Evolutionary conservation across 1,139 yeast species (phyloP).

Genomic region (Ogataea hybrid): DNA sequence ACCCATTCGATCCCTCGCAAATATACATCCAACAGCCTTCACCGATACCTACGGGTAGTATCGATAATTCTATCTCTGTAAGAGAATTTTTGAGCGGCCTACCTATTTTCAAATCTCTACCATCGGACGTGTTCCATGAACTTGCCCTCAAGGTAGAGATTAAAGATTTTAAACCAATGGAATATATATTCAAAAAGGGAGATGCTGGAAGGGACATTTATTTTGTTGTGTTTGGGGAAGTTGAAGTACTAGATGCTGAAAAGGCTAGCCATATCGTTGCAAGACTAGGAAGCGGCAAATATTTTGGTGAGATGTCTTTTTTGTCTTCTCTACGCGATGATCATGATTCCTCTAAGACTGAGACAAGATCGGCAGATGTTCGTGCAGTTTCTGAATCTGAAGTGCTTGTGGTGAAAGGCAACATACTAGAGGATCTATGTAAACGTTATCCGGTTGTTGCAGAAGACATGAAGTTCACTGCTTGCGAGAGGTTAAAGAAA

Average conservation of each 20-base stretch:
- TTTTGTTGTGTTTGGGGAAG: slow-evolving; percentile 66
- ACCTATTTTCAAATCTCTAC: slow-evolving; percentile 57
- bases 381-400: slow-evolving; percentile 60
- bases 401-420: slow-evolving; percentile 55
- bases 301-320: slow-evolving; percentile 78
- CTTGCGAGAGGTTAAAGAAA: slow-evolving; percentile 45
- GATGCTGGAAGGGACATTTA: slow-evolving; percentile 61
- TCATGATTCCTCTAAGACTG: slow-evolving; percentile 22
- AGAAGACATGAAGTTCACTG: slow-evolving; percentile 60
- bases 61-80: slow-evolving; percentile 49
- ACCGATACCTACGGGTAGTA: slow-evolving; percentile 31
- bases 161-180: slow-evolving; percentile 49
- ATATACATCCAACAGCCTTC: background rate
- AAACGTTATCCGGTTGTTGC: slow-evolving; percentile 54
- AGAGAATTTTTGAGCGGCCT: slow-evolving; percentile 56
- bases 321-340: slow-evolving; percentile 41
- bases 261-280: slow-evolving; percentile 44
- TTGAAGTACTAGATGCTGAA: slow-evolving; percentile 57
- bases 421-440: slow-evolving; percentile 51
- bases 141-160: slow-evolving; percentile 65
- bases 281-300: slow-evolving; percentile 58
- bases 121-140: slow-evolving; percentile 57
- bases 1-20: background rate
- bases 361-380: slow-evolving; percentile 58
- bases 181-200: slow-evolving; percentile 58